Base-by-base conservation (phyloP, 805 yeast genomes). In the Kregervanrija pseudodelftensis region DNA sequence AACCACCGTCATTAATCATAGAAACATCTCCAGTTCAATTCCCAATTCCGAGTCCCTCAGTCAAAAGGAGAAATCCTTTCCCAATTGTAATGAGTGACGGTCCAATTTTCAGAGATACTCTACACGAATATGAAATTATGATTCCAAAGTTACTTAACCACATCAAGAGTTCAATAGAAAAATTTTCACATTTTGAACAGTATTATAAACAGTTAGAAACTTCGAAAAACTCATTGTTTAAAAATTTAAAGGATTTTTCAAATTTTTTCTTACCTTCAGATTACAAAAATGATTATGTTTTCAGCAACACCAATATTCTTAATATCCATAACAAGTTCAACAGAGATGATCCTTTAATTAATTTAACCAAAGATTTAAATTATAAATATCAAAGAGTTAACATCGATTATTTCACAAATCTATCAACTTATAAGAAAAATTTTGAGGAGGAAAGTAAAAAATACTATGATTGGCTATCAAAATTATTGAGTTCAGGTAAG, bases 401-500 rank as follows among this genome's bases (percentile, higher is more conserved):
- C 7, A 22, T 22, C 8, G 28, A 22, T 5, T 22, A 22, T 22
- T 22, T 22, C 28, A 22, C 28, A 22, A 22, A 22, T 11, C 34
- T 59, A 13, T 12, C 47, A 2, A 31, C 54, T 5, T 53, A 47
- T 14, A 64, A 56, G 38, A 55, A 54, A 30, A 42, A 46, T 5
- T 65, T 65, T 43, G 69, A 65, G 46, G 69, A 65, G 16, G 69
- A 65, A 45, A 62, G 67, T 33, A 61, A 60, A 42, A 61, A 57
- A 34, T 65, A 55, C 47, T 65, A 65, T 43, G 66, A 64, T 12
- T 65, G 67, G 66, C 40, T 65, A 11, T 60, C 65, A 3, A 64
- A 61, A 44, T 51, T 60, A 33, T 47, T 65, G 37, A 50, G 61
- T 35, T 63, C 67, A 1, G 67, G 67, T 1, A 64, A 60, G 43